These are phyloP conservation scores for Penicillium steckii DNA, from an alignment of 495 filamentous ascomycete genomes.

Conservation along the genomic window DNA sequence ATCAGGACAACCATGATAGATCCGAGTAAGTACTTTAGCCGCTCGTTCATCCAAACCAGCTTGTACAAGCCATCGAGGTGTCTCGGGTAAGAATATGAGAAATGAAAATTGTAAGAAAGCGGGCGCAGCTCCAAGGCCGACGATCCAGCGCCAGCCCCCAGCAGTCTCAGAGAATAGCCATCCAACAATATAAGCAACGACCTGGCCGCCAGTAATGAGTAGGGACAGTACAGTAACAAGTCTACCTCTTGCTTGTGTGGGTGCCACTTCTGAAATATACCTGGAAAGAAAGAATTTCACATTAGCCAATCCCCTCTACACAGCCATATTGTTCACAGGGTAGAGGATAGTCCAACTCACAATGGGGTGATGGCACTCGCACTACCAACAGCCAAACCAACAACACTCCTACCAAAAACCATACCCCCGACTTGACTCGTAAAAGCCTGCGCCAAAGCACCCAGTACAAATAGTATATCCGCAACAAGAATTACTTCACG, in stretches of 20 bases:
- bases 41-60: constrained; percentile 59
- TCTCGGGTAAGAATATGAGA: constrained; percentile 74
- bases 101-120: constrained; percentile 67
- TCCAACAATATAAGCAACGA: constrained; percentile 78
- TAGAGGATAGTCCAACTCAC: constrained; percentile 33
- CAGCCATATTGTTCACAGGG: background rate
- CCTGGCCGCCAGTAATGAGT: constrained; percentile 84
- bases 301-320: background rate
- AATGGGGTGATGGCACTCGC: constrained; percentile 82
- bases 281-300: constrained; percentile 17
- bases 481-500: constrained; percentile 74
- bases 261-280: constrained; percentile 84
- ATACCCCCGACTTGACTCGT: constrained; percentile 64
- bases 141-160: constrained; percentile 86
- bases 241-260: constrained; percentile 68
- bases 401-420: constrained; percentile 75
- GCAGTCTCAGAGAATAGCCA: constrained; percentile 60
- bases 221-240: constrained; percentile 75
- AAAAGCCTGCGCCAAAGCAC: constrained; percentile 69
- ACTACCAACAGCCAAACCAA: constrained; percentile 79
- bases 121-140: constrained; percentile 79
- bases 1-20: constrained; percentile 55
- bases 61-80: constrained; percentile 81
- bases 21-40: constrained; percentile 57
- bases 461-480: constrained; percentile 74